Evolutionary conservation across 2,329 filamentous ascomycete genomes (phyloP), one percentile per base, ranked within the genome.

Genomic region (Knufia petricola): DNA sequence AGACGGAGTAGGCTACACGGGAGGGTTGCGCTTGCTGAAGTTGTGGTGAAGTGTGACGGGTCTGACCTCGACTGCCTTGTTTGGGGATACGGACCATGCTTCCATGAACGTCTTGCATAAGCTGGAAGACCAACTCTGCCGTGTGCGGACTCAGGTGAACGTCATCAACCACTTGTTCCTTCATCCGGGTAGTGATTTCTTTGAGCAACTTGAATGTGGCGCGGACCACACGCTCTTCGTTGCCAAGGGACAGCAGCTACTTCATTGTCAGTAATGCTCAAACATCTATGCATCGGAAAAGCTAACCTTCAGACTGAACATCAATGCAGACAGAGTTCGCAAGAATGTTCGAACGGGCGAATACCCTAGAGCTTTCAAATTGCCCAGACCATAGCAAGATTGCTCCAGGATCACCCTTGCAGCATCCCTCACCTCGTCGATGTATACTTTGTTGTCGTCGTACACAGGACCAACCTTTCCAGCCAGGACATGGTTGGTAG

Each of bases 301-400:
- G 50, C 61, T 44, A 64, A 74, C 72, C 63, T 83, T 83, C 34
- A 82, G 68, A 19, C 81, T 71, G 54, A 82, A 81, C 58, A 82
- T 81, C 59, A 79, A 77, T 6, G 78, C 78, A 10, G 75, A 78
- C 40, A 82, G 70, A 52, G 82, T 79, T 49, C 79, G 74, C 64
- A 82, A 81, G 59, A 78, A 81, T 0, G 79, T 81, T 30, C 79
- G 70, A 7, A 82, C 78, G 2, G 79, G 78, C 1, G 77, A 76
- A 58, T 82, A 77, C 52, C 77, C 76, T 12, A 83, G 69, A 56
- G 74, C 74, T 44, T 78, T 74, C 4, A 71, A 72, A 0, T 76
- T 76, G 26, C 76, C 73, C 3, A 82, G 69, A 4, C 72, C 76
- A 13, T 81, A 75, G 20, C 79, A 70, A 0, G 82, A 76, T 1